Conservation (phyloP, 2,329 filamentous ascomycete species). For the Epichloe amarillans region DNA sequence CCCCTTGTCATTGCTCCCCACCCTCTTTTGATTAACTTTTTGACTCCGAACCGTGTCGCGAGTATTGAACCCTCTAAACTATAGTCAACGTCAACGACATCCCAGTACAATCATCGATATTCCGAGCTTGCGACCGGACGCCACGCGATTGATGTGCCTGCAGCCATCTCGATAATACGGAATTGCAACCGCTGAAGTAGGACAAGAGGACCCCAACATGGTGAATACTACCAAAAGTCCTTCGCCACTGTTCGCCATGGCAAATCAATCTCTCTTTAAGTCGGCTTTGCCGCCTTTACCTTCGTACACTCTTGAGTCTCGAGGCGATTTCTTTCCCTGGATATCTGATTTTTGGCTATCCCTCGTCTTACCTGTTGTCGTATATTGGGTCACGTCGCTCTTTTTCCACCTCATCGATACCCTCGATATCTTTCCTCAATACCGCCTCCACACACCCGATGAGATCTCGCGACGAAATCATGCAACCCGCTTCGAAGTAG, state of each 20-base stretch:
- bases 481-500: slow-evolving; percentile 70
- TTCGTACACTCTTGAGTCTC: slow-evolving; percentile 57
- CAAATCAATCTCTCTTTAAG: slow-evolving; percentile 44
- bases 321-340: slow-evolving; percentile 59
- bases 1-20: background rate
- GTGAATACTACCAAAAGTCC: slow-evolving; percentile 23
- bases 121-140: background rate
- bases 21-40: background rate
- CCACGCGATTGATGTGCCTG: background rate
- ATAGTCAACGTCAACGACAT: background rate
- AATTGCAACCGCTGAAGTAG: background rate
- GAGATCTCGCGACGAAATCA: slow-evolving; percentile 82
- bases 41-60: background rate
- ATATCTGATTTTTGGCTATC: slow-evolving; percentile 72
- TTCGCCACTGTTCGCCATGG: slow-evolving; percentile 25
- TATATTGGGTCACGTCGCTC: slow-evolving; percentile 79
- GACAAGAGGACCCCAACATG: slow-evolving; percentile 17
- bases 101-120: background rate
- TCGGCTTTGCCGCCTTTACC: slow-evolving; percentile 65
- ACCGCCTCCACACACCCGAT: slow-evolving; percentile 87
- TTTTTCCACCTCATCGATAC: slow-evolving; percentile 81
- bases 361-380: slow-evolving; percentile 61
- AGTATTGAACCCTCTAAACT: background rate
- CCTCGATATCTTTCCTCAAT: slow-evolving; percentile 75
- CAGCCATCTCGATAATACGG: background rate